These are phyloP conservation scores for Phaeosphaeriaceae sp. DNA, from an alignment of 2,329 filamentous ascomycete genomes.

Conservation along the genomic window DNA sequence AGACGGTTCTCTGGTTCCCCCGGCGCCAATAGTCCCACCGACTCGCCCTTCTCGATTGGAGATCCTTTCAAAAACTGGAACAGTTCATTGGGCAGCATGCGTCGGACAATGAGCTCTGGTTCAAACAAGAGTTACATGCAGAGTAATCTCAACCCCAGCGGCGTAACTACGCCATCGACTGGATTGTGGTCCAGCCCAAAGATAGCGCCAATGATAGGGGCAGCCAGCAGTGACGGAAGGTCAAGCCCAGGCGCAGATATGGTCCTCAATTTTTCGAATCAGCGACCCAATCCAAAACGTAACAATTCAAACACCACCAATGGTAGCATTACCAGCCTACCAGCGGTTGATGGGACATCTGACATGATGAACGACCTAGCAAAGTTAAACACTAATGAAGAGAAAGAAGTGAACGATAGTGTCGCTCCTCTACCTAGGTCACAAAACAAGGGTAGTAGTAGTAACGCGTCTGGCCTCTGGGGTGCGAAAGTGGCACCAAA, in stretches of 20 bases:
- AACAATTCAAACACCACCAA: slow-evolving; percentile 13
- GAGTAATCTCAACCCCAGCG: slow-evolving; percentile 24
- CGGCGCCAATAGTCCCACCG: slow-evolving; percentile 32
- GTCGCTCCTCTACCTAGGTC: slow-evolving; percentile 35
- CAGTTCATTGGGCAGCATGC: slow-evolving; percentile 49
- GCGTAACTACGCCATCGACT: slow-evolving; percentile 28
- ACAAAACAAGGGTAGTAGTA: slow-evolving; percentile 24
- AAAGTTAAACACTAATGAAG: slow-evolving; percentile 31
- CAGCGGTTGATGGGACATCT: slow-evolving; percentile 7
- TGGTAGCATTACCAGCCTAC: slow-evolving; percentile 4
- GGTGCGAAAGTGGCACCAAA: slow-evolving; percentile 24
- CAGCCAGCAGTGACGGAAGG: slow-evolving; percentile 20
- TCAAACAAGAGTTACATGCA: slow-evolving; percentile 31
- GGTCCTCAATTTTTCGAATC: slow-evolving; percentile 40
- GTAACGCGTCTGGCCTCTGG: slow-evolving; percentile 40
- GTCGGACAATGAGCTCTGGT: slow-evolving; percentile 45
- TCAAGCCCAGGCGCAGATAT: slow-evolving; percentile 40
- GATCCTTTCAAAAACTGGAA: slow-evolving; percentile 42
- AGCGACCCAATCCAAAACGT: slow-evolving; percentile 24
- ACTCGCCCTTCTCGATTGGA: slow-evolving; percentile 37
- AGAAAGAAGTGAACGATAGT: slow-evolving; percentile 37
- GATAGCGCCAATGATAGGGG: neutral
- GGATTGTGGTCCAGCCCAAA: slow-evolving; percentile 51
- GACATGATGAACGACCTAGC: slow-evolving; percentile 16
- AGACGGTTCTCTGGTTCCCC: slow-evolving; percentile 30